Percentiles rank a stretch among this genome's conserved stretches.
Conservation (phyloP, 2,329 filamentous ascomycete genomes). For the Claviceps spartinae region DNA sequence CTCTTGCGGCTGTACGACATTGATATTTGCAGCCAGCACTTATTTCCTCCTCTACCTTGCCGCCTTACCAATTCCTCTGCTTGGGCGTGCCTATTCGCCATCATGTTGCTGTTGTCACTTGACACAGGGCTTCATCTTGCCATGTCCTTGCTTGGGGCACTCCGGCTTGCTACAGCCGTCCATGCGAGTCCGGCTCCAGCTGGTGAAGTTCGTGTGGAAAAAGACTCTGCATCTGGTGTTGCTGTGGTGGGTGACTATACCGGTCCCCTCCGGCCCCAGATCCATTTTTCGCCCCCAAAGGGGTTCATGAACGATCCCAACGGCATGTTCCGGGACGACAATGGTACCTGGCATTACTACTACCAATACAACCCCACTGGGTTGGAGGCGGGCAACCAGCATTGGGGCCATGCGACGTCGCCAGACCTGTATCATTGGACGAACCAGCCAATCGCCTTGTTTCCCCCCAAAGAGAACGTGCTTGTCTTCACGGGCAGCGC, state of each 20-base stretch:
- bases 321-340: conserved; percentile 33
- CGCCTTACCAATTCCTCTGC: not conserved
- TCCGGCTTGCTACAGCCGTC: conserved; percentile 1
- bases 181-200: not conserved
- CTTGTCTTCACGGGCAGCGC: conserved; percentile 41
- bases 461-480: conserved; percentile 28
- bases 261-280: conserved; percentile 10
- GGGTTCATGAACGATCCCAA: conserved; percentile 7
- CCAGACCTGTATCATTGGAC: conserved; percentile 49
- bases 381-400: conserved; percentile 41
- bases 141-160: not conserved
- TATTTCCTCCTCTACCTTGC: too few relatives aligned
- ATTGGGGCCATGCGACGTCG: conserved; percentile 55
- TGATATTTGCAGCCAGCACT: too few relatives aligned
- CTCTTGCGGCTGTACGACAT: too few relatives aligned
- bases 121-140: not conserved
- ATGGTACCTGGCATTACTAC: conserved; percentile 49
- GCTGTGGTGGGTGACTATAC: conserved; percentile 11
- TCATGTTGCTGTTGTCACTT: not conserved
- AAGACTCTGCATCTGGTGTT: conserved; percentile 11
- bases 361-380: conserved; percentile 41
- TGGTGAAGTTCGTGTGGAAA: not conserved
- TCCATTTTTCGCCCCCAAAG: conserved; percentile 4
- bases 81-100: not conserved
- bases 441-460: conserved; percentile 50